These are phyloP conservation scores for Irineochytrium annulatum DNA, from an alignment of 192 early-diverging fungal species.

Conservation along the genomic window DNA sequence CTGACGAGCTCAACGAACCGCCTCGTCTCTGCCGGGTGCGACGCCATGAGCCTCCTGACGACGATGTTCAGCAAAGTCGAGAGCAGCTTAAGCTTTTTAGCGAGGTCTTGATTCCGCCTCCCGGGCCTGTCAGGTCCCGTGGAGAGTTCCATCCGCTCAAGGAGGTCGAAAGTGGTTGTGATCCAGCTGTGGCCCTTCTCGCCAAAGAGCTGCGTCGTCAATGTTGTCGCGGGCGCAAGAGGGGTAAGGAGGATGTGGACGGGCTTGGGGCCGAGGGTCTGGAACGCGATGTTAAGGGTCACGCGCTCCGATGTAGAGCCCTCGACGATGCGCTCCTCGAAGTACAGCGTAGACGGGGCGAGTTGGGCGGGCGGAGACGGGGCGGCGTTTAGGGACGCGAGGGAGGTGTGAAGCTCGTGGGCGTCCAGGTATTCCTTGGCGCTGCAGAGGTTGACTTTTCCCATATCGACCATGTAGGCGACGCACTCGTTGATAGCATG, in stretches of 20 bases:
- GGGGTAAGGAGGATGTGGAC: conserved; percentile 35
- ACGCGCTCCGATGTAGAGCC: too few relatives aligned
- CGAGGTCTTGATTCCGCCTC: conserved; percentile 32
- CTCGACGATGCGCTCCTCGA: too few relatives aligned
- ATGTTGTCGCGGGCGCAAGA: conserved; percentile 18
- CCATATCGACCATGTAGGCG: conserved; percentile 64
- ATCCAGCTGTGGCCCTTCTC: conserved; percentile 45
- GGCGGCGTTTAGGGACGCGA: too few relatives aligned
- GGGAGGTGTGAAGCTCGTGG: conserved; percentile 40
- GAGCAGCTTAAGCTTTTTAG: conserved; percentile 45
- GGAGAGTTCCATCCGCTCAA: conserved; percentile 38
- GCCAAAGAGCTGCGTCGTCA: too few relatives aligned
- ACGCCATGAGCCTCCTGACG: conserved; percentile 28
- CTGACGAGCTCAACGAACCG: conserved; percentile 38
- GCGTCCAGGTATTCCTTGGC: conserved; percentile 56
- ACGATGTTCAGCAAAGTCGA: conserved; percentile 49
- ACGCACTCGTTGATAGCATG: conserved; percentile 64
- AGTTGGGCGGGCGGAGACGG: neutral
- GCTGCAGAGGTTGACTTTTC: conserved; percentile 55
- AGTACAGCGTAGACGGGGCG: conserved; percentile 42
- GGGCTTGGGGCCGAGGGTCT: conserved; percentile 42
- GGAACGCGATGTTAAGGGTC: conserved; percentile 52
- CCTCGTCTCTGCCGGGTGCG: conserved; percentile 39
- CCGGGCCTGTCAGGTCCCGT: conserved; percentile 10
- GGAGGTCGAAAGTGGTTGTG: conserved; percentile 24